phyloP scores from a whole-genome alignment of 345 rosid species.

The Kernera saxatilis region DNA sequence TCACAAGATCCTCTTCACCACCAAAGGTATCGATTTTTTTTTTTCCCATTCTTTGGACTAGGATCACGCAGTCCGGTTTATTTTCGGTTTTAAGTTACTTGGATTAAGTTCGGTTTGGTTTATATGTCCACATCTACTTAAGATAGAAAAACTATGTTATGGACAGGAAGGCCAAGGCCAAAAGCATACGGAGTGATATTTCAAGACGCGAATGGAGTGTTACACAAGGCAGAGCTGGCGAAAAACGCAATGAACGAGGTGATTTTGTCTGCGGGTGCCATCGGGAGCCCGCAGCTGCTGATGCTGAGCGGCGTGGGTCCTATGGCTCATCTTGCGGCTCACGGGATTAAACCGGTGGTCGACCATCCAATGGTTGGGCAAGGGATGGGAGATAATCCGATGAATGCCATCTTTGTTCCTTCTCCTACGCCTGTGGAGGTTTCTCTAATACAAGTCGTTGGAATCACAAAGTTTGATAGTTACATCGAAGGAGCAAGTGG shows the following conservation, averaged over 20 bases:
- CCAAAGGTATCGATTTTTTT: constrained; percentile 38
- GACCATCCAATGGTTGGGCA: constrained; percentile 73
- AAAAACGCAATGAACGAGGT: constrained; percentile 45
- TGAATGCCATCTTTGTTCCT: constrained; percentile 62
- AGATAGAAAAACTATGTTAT: background rate
- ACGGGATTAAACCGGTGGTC: constrained; percentile 39
- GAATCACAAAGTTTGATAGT: constrained; percentile 45
- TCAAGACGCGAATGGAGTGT: constrained; percentile 41
- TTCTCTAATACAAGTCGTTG: constrained; percentile 62
- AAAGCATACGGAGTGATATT: constrained; percentile 67
- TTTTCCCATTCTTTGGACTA: too few relatives aligned
- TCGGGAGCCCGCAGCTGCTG: constrained; percentile 79
- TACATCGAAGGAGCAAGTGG: constrained; percentile 65
- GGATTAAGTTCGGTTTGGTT: background rate
- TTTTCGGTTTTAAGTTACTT: too few relatives aligned
- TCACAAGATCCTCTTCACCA: constrained; percentile 47
- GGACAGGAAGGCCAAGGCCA: constrained; percentile 37
- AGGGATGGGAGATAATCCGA: constrained; percentile 79
- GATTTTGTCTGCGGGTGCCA: constrained; percentile 67
- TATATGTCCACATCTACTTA: background rate
- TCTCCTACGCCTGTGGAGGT: constrained; percentile 56
- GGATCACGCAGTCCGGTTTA: too few relatives aligned
- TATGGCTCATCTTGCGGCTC: constrained; percentile 34
- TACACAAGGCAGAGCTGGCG: constrained; percentile 41
- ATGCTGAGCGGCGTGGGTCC: constrained; percentile 91